Evolutionary conservation across 306 rosid species (phyloP).

Genomic region (Lagenaria siceraria): DNA sequence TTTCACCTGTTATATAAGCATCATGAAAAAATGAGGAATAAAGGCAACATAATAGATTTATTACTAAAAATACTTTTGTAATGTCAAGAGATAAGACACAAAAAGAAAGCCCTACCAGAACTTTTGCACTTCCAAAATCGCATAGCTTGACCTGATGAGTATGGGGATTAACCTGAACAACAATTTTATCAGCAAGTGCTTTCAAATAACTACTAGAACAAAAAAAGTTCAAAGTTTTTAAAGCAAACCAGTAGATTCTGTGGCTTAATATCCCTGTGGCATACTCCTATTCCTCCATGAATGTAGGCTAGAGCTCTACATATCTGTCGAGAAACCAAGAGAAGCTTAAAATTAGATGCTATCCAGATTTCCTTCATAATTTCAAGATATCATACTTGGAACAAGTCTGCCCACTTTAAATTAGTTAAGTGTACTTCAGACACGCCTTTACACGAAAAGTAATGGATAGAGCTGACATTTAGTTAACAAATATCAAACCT

Average conservation of each 20-base stretch:
- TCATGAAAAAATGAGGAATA: not conserved
- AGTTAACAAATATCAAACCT: not conserved
- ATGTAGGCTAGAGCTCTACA: slow-evolving; percentile 62
- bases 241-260: slow-evolving; percentile 51
- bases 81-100: not conserved
- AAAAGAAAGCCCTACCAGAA: slow-evolving; percentile 38
- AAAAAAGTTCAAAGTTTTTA: not conserved
- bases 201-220: not conserved
- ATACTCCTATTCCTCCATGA: slow-evolving; percentile 51
- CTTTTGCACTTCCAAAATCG: slow-evolving; percentile 79
- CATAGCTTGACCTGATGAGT: slow-evolving; percentile 57
- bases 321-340: slow-evolving; percentile 28
- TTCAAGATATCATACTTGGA: not conserved
- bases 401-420: not conserved
- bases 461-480: not conserved
- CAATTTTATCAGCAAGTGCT: not conserved
- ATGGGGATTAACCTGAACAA: slow-evolving; percentile 54
- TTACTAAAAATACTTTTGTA: not conserved
- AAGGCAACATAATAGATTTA: not conserved
- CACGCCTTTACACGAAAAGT: not conserved
- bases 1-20: slow-evolving; percentile 32
- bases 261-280: slow-evolving; percentile 61
- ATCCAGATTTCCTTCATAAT: not conserved
- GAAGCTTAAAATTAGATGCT: not conserved
- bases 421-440: not conserved